Base-by-base conservation (phyloP, 2,329 filamentous ascomycete species). In the Aureobasidium sp. region DNA sequence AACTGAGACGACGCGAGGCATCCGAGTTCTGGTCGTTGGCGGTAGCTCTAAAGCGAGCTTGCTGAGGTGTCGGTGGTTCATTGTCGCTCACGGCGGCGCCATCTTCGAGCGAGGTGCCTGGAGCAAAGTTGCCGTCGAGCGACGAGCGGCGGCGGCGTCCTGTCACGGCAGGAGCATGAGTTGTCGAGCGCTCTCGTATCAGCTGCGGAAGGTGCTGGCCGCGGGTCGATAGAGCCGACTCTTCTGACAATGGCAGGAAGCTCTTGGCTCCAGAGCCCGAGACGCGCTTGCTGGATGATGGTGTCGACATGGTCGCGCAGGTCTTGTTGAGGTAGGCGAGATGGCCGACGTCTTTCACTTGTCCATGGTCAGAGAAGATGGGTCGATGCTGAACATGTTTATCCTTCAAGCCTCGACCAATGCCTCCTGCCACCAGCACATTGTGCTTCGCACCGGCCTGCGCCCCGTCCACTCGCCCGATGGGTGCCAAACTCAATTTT, bases 161-260 rank as follows among this genome's bases (percentile, higher is more conserved):
- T 29, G 37, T 15, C 17, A n/a, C 27, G 12, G 57, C 62, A n/a
- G 64, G 57, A 27, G 68, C 56, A 35, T 69, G 69, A 12, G 65
- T 63, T 24, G 60, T 57, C 8, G 69, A 70, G 17, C 67, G 66
- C 49, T 56, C 66, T 62, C 67, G 64, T 22, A 73, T 66, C 17
- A 73, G 58, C 12, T 64, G 64, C n/a, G 76, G 76, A 8, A 79
- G 69, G 50, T 75, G 70, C 54, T 77, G 76, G 2, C 76, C 76
- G n/a, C 77, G 75, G 31, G 76, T 76, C 0, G 76, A 75, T 5
- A 79, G 67, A 2, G 72, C 66, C 3, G 69, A 61, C 9, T 77
- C 77, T 33, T 72, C 70, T 27, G 71, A 70, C 6, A 77, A 69
- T 9, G 76, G 76, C 8, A 78, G 71, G 64, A 78, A 79, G 63